A percentile compares a stretch with the other conserved stretches of the same genome.
phyloP scores from a whole-genome alignment of 2,329 filamentous ascomycete genomes.

The Aspergillus viridinutans region DNA sequence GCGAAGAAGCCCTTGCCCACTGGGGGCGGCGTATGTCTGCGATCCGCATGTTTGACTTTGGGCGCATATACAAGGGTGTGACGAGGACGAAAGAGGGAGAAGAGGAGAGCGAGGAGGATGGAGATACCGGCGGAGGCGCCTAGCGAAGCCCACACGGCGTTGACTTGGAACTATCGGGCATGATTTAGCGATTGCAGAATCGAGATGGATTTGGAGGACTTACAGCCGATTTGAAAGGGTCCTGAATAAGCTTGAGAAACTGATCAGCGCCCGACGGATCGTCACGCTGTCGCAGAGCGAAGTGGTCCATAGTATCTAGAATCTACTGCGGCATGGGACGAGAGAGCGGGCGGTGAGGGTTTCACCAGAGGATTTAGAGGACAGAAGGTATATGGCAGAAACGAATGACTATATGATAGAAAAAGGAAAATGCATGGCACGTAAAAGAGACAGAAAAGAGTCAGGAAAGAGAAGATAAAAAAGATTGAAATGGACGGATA shows the following conservation, averaged over 20 bases:
- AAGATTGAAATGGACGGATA: constrained; percentile 5
- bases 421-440: constrained; percentile 8
- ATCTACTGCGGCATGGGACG: constrained; percentile 15
- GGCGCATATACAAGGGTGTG: constrained; percentile 92
- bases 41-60: constrained; percentile 86
- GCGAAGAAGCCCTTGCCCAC: constrained; percentile 83
- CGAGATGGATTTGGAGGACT: constrained; percentile 11
- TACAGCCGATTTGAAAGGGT: constrained; percentile 44
- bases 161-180: constrained; percentile 47
- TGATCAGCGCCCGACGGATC: constrained; percentile 28
- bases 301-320: constrained; percentile 23
- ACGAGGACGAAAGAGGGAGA: constrained; percentile 86
- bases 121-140: constrained; percentile 76
- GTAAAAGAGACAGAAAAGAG: constrained; percentile 2
- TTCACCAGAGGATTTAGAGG: background rate
- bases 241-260: constrained; percentile 42
- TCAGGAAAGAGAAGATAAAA: constrained; percentile 6
- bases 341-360: background rate
- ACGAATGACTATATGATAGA: background rate
- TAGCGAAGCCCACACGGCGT: constrained; percentile 73
- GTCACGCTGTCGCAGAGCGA: constrained; percentile 21
- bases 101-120: constrained; percentile 67
- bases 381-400: background rate
- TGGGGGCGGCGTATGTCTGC: constrained; percentile 80
- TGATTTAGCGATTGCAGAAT: background rate